Base-by-base conservation (phyloP, 768 basidiomycete species). In the Boletus pseudo-olivaceus region DNA sequence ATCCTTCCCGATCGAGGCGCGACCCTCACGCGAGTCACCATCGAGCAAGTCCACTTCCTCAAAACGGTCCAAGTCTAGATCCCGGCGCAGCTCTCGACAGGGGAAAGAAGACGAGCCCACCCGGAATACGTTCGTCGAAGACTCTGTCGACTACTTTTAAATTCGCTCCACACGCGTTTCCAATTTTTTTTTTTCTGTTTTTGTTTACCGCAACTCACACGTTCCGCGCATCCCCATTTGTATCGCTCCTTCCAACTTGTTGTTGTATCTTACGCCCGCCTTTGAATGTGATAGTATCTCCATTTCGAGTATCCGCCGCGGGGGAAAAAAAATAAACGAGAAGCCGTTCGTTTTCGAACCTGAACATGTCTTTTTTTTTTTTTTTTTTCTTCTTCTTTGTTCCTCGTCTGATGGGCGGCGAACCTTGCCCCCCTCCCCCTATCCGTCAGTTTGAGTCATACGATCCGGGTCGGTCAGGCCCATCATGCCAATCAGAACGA, bases 111-210 rank as follows among this genome's bases (percentile, higher is more conserved):
- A 23, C 2, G 23, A n/a, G n/a, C n/a, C n/a, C n/a, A n/a, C n/a
- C n/a, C n/a, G n/a, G n/a, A n/a, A 23, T 4, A 4, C 23, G 23
- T 23, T 4, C 23, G 23, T 23, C 23, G n/a, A n/a, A n/a, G n/a
- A n/a, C n/a, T n/a, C n/a, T n/a, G 23, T 69, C 20, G 71, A 73
- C 55, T 72, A 69, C 53, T 72, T 72, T 54, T 72, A 14, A 55
- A 56, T 52, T 71, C 76, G 71, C 34, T 34, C 20, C 15, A 50
- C 32, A 19, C 37, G 49, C 48, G 14, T 48, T 59, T 19, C 19
- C 8, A 7, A 1, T 35, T 33, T 2, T 5, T 29, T 6, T 14
- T 33, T 19, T 15, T n/a, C 17, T 7, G 33, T 32, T 19, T 34
- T n/a, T n/a, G n/a, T n/a, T n/a, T n/a, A n/a, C n/a, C n/a, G 14